phyloP scores from a whole-genome alignment of 2,329 filamentous ascomycete genomes.

The Sordariomycetes sp. region DNA sequence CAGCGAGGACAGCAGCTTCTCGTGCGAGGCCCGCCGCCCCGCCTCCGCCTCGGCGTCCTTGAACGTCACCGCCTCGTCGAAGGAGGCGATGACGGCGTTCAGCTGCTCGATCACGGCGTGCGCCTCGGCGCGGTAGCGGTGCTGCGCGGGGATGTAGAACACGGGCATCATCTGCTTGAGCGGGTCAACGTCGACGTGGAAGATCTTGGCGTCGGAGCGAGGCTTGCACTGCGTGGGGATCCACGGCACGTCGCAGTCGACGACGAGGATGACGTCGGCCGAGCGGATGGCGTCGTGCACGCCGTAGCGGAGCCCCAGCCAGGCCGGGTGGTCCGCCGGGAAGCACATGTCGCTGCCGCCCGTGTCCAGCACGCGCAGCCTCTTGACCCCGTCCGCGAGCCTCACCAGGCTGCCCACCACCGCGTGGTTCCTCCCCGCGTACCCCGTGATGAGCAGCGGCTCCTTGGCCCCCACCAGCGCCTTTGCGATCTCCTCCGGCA shows the following conservation, averaged over 20 bases:
- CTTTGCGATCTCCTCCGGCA: conserved; percentile 48
- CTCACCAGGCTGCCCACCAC: conserved; percentile 51
- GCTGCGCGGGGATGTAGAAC: conserved; percentile 57
- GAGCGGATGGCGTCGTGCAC: conserved; percentile 61
- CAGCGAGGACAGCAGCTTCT: conserved; percentile 48
- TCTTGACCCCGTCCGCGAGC: conserved; percentile 57
- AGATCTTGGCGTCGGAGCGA: conserved; percentile 38
- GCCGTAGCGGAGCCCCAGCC: conserved; percentile 63
- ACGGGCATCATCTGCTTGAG: conserved; percentile 64
- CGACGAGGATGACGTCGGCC: conserved; percentile 74
- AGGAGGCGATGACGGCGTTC: conserved; percentile 43
- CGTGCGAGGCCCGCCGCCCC: conserved; percentile 45
- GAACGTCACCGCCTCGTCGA: conserved; percentile 22
- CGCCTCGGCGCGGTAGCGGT: conserved; percentile 57
- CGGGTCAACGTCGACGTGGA: conserved; percentile 56
- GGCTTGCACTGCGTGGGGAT: conserved; percentile 66
- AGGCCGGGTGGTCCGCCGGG: conserved; percentile 57
- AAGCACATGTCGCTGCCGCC: conserved; percentile 77
- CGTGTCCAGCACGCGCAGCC: conserved; percentile 62
- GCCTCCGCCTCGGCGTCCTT: conserved; percentile 19
- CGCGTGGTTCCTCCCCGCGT: conserved; percentile 57
- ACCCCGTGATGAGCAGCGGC: conserved; percentile 62
- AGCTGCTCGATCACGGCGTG: conserved; percentile 59
- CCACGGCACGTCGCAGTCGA: conserved; percentile 91
- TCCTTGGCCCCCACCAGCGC: conserved; percentile 52